These are phyloP conservation scores for Venustampulla echinocandica DNA, from an alignment of 495 filamentous ascomycete species.

Conservation along the genomic window DNA sequence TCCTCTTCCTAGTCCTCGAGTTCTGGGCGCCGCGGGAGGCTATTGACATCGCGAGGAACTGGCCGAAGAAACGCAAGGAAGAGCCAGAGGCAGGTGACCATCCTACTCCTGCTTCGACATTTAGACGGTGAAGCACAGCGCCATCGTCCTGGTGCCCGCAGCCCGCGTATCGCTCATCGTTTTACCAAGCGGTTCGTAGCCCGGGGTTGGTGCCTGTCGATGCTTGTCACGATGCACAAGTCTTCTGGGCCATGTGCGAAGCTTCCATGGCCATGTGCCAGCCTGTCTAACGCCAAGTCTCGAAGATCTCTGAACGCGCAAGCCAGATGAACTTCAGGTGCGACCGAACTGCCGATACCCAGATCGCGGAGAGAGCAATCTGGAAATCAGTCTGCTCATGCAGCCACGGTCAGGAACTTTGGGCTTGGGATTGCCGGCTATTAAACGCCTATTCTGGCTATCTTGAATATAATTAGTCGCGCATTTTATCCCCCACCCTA, in stretches of 20 bases:
- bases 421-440: neutral
- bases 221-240: no score
- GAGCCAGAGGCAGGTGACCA: slow-evolving; percentile 2
- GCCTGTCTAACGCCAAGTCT: neutral
- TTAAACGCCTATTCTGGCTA: neutral
- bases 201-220: no score
- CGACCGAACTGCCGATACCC: neutral
- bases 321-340: neutral
- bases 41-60: slow-evolving; percentile 84
- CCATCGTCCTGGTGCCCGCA: neutral
- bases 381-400: neutral
- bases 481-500: neutral
- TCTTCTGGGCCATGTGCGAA: neutral
- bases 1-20: slow-evolving; percentile 81
- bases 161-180: neutral
- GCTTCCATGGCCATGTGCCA: neutral
- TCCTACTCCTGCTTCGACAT: no score
- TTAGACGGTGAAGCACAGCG: neutral
- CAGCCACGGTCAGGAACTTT: neutral
- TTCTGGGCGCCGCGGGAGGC: slow-evolving; percentile 72
- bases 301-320: neutral
- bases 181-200: no score
- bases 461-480: neutral
- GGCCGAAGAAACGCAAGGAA: slow-evolving; percentile 62
- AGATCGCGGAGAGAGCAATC: neutral